These are phyloP conservation scores for Stagonosporopsis cucurbitacearum DNA, from an alignment of 2,329 filamentous ascomycete species.

Conservation along the genomic window DNA sequence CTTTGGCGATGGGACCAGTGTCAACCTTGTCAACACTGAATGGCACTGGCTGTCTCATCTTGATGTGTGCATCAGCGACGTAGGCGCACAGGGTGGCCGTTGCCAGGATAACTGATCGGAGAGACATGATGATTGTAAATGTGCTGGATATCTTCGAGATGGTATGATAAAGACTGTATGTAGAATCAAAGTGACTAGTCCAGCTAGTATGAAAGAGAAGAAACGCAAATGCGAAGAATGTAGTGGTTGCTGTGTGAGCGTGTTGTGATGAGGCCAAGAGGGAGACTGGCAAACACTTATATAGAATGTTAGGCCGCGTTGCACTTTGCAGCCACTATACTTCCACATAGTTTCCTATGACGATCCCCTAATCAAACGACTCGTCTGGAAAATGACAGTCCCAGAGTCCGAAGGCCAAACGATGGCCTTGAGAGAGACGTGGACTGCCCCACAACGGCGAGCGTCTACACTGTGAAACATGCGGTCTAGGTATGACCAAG, in stretches of 20 bases:
- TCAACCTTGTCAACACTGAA: slow-evolving; percentile 59
- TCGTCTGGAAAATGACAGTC: slow-evolving; percentile 32
- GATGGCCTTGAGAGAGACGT: slow-evolving; percentile 26
- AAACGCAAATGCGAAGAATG: slow-evolving; percentile 24
- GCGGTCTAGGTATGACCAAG: slow-evolving; percentile 28
- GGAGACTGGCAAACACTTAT: slow-evolving; percentile 31
- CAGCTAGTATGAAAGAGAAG: slow-evolving; percentile 19
- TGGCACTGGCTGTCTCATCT: slow-evolving; percentile 71
- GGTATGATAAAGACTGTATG: slow-evolving; percentile 23
- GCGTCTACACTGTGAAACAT: slow-evolving; percentile 44
- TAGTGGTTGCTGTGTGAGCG: slow-evolving; percentile 27
- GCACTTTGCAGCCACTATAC: slow-evolving; percentile 18
- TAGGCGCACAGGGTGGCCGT: slow-evolving; percentile 14
- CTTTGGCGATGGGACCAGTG: slow-evolving; percentile 68
- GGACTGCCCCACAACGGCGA: slow-evolving; percentile 34
- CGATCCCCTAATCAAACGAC: slow-evolving; percentile 42
- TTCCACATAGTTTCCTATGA: slow-evolving; percentile 16
- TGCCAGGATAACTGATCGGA: slow-evolving; percentile 62
- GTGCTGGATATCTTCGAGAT: slow-evolving; percentile 27
- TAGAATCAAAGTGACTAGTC: slow-evolving; percentile 15
- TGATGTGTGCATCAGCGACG: slow-evolving; percentile 74
- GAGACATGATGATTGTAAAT: slow-evolving; percentile 53
- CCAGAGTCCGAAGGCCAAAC: slow-evolving; percentile 35
- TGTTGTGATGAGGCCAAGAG: slow-evolving; percentile 26
- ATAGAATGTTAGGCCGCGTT: slow-evolving; percentile 22